Evolutionary conservation across 371 early-diverging fungal genomes (phyloP).

Genomic region (Rhizopus arrhizus): DNA sequence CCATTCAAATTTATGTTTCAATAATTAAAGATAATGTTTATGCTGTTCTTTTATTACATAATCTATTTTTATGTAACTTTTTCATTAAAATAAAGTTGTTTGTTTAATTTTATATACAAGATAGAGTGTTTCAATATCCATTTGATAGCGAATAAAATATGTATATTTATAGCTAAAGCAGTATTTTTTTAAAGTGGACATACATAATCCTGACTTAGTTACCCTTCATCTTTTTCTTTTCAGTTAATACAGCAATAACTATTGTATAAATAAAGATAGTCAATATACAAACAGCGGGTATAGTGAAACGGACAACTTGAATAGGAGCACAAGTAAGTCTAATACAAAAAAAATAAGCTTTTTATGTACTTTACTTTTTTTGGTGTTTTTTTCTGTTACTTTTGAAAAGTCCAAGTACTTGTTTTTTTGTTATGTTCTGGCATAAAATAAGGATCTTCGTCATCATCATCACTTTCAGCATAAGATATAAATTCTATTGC

Average conservation of each 20-base stretch:
- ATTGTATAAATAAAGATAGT: constrained; percentile 52
- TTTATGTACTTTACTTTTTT: too few relatives aligned
- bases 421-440: constrained; percentile 53
- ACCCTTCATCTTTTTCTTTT: constrained; percentile 27
- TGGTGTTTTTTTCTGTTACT: constrained; percentile 23
- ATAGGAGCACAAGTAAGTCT: constrained; percentile 54
- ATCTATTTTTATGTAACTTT: too few relatives aligned
- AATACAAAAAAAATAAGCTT: constrained; percentile 8
- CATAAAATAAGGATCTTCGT: constrained; percentile 59
- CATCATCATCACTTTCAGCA: constrained; percentile 58
- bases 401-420: constrained; percentile 49
- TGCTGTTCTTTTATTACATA: too few relatives aligned
- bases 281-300: constrained; percentile 48
- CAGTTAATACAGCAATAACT: constrained; percentile 43
- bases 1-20: too few relatives aligned
- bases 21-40: too few relatives aligned
- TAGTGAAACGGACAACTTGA: constrained; percentile 49
- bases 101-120: too few relatives aligned
- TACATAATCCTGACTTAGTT: too few relatives aligned
- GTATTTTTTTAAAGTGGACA: too few relatives aligned
- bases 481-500: constrained; percentile 56
- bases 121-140: too few relatives aligned
- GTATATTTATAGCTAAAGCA: too few relatives aligned
- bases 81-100: too few relatives aligned
- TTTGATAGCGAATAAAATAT: too few relatives aligned